Evolutionary conservation across 495 filamentous ascomycete genomes (phyloP), one percentile per base, ranked within the genome.

Genomic region (Coniosporium apollinis): DNA sequence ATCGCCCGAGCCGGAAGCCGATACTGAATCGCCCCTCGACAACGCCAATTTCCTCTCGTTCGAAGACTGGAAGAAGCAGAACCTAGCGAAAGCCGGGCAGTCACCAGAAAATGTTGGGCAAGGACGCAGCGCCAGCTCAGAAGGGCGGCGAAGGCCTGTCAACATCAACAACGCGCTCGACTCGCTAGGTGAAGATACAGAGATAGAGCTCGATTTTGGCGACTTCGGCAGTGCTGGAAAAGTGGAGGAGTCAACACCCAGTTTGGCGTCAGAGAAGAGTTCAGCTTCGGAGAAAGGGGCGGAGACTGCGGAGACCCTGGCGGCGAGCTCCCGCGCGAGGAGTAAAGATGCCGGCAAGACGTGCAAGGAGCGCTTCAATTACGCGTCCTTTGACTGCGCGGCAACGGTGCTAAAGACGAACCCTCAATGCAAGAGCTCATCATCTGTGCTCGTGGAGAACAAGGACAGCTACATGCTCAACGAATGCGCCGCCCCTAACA

Each of bases 381-480:
- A 91, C 59, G 82, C 89, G 17, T 94, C 85, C 2, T 93, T 94
- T 51, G 89, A 96, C 50, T 92, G 87, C 41, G 89, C 87, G 15
- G 89, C 87, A 10, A 94, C 82, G 2, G 71, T 96, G 17, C 65
- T 92, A 43, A 97, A 94, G 65, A 82, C 82, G 4, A 93, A 91
- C 46, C 62, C 67, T 0, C 69, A 82, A 47, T 76, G 76, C 36
- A 89, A 86, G 53, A 82, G 82, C 31, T 67, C 84, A 14, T 89
- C 81, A 22, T 73, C 84, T 14, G 76, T 97, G 14, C 61, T 97
- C 15, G 70, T 92, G 16, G 89, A 97, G 58, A 94, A 94, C 56
- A 94, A 94, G 61, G 89, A 97, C 59, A 85, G 79, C 49, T 97
- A 97, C 52, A 94, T 97, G 89, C 69, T 94, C 21, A 85, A 94